These are phyloP conservation scores for Ophiosphaerella herpotricha DNA, from an alignment of 2,329 filamentous ascomycete species.

Conservation along the genomic window DNA sequence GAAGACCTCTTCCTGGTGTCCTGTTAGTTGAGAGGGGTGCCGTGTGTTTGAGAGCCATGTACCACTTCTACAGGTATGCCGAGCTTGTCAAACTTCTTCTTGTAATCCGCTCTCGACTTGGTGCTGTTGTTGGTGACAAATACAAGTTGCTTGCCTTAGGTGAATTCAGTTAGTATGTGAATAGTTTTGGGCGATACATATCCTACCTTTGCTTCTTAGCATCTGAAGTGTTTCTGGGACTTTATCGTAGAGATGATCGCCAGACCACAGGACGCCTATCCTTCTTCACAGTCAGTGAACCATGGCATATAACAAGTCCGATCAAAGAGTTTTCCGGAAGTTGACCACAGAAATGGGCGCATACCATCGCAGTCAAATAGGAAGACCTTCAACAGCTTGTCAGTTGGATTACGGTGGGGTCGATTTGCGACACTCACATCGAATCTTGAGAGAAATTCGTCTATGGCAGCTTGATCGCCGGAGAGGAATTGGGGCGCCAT, in stretches of 20 bases:
- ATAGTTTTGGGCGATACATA: background rate
- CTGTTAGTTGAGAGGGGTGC: conserved; percentile 2
- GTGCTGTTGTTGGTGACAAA: conserved; percentile 99
- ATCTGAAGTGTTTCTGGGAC: conserved; percentile 84
- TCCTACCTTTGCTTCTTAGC: conserved; percentile 75
- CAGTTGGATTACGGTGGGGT: conserved; percentile 11
- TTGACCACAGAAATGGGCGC: background rate
- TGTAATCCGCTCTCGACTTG: conserved; percentile 90
- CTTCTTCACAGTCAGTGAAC: conserved; percentile 49
- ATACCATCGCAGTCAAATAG: conserved; percentile 96
- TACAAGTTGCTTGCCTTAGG: conserved; percentile 80
- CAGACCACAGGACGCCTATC: conserved; percentile 93
- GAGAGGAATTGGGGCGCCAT: conserved; percentile 65
- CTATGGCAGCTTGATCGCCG: conserved; percentile 75
- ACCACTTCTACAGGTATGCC: conserved; percentile 76
- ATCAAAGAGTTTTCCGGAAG: background rate
- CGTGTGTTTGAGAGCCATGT: conserved; percentile 15
- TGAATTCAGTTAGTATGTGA: background rate
- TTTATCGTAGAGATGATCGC: conserved; percentile 84
- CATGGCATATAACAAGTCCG: background rate
- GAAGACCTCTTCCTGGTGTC: conserved; percentile 81
- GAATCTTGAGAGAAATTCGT: conserved; percentile 85
- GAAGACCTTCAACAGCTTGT: conserved; percentile 68
- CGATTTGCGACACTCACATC: conserved; percentile 68
- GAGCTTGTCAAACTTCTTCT: conserved; percentile 82